Evolutionary conservation across 768 basidiomycete species (phyloP).

Genomic region (Boletus sensibilis): DNA sequence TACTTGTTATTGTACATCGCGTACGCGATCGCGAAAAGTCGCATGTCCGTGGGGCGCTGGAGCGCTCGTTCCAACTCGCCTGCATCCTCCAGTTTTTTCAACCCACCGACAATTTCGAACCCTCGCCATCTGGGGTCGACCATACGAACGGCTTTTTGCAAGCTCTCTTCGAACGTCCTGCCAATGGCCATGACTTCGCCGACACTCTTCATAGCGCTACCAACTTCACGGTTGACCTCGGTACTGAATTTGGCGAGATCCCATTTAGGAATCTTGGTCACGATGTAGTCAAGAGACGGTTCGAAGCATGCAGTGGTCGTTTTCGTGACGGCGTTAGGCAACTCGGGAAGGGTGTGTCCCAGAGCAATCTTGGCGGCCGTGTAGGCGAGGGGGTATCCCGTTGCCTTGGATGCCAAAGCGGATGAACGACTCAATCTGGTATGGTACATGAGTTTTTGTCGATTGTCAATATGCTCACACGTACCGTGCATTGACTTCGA

Average conservation of each 20-base stretch:
- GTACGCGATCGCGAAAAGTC: constrained; percentile 95
- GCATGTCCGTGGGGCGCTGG: constrained; percentile 86
- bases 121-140: constrained; percentile 96
- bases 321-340: constrained; percentile 98
- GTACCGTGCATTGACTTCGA: constrained; percentile 94
- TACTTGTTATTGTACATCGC: constrained; percentile 95
- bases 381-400: constrained; percentile 98
- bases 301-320: constrained; percentile 99
- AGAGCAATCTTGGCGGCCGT: constrained; percentile 99
- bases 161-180: constrained; percentile 95
- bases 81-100: constrained; percentile 75
- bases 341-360: constrained; percentile 94
- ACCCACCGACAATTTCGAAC: constrained; percentile 91
- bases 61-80: constrained; percentile 71
- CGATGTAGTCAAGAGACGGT: constrained; percentile 97
- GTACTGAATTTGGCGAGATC: constrained; percentile 96
- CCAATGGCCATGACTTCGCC: constrained; percentile 99
- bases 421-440: constrained; percentile 77
- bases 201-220: constrained; percentile 98
- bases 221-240: constrained; percentile 91
- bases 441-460: neutral
- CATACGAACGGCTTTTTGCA: constrained; percentile 98
- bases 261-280: constrained; percentile 99
- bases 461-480: neutral
- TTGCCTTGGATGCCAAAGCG: constrained; percentile 97